Evolutionary conservation across 1,284 basidiomycete genomes (phyloP), one percentile per base, ranked within the genome.

Genomic region (Marasmius oreades): DNA sequence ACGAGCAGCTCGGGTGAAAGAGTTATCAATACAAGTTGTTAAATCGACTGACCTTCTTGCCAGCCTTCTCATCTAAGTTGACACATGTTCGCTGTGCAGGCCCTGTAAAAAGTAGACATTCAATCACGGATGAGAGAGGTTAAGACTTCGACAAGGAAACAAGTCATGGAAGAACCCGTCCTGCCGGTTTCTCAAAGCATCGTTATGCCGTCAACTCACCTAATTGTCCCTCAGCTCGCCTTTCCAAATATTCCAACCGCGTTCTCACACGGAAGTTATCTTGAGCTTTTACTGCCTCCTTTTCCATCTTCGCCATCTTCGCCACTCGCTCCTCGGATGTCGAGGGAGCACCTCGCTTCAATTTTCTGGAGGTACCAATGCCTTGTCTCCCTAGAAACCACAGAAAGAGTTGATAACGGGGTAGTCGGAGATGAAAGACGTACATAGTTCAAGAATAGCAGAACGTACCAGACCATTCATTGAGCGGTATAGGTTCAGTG

Each of bases 301-400:
- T 86, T 10, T 79, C 80, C 74, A 85, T 81, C 69, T 82, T 85
- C 0, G 85, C 84, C 77, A 87, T 86, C 72, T 92, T 92, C 16
- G 84, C 85, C 34, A 86, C 70, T 47, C 86, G 78, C 55, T 87
- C 85, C 14, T 79, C 72, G 12, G 78, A 72, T 37, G 73, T 74
- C 8, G 89, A 88, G 0, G 90, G 90, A 12, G 74, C 74, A 1
- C 84, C 71, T 22, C 89, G 24, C 28, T 50, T 50, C 47, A 50
- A 85, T 66, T 91, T 91, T 37, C 81, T 77, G 23, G 55, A 54
- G 10, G 45, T 52, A 12, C 90, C 91, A 45, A 93, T 88, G 24
- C 90, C 90, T 63, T 80, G 83, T 70, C 82, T 88, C 31, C 91
- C 90, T 93, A 61, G 24, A 55, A 59, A 56, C 44, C 24, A 42